Conservation (phyloP, 805 yeast species). For the Myxozyma kluyveri region DNA sequence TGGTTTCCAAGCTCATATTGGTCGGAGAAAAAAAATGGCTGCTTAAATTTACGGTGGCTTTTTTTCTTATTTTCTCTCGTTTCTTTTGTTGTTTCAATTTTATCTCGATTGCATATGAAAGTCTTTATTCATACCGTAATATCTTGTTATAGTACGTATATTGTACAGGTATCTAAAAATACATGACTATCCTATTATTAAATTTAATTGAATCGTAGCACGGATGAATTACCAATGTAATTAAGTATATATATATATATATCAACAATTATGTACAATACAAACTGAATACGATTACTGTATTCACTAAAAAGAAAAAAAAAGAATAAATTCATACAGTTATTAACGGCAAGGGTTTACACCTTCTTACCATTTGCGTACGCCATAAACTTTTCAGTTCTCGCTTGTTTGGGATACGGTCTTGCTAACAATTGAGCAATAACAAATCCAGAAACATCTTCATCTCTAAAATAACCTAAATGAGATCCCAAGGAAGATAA, state of each 20-base stretch:
- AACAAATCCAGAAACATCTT: slow-evolving; percentile 77
- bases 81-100: not conserved
- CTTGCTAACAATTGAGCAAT: slow-evolving; percentile 51
- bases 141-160: not conserved
- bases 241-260: slow-evolving; percentile 1
- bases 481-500: slow-evolving; percentile 83
- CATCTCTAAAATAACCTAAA: slow-evolving; percentile 81
- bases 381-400: slow-evolving; percentile 30
- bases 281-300: not conserved
- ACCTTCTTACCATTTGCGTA: not conserved
- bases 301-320: not conserved
- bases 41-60: slow-evolving; percentile 13
- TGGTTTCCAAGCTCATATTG: slow-evolving; percentile 98
- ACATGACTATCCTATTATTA: not conserved
- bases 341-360: not conserved
- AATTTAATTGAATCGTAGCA: not conserved
- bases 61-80: not conserved
- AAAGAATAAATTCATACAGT: too few relatives aligned
- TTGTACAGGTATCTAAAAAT: not conserved
- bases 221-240: not conserved
- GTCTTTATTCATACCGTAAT: too few relatives aligned
- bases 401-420: slow-evolving; percentile 25
- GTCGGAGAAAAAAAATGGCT: slow-evolving; percentile 58
- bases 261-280: not conserved
- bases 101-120: too few relatives aligned